Evolutionary conservation across 768 basidiomycete genomes (phyloP).

Genomic region (Tulasnella sp.): DNA sequence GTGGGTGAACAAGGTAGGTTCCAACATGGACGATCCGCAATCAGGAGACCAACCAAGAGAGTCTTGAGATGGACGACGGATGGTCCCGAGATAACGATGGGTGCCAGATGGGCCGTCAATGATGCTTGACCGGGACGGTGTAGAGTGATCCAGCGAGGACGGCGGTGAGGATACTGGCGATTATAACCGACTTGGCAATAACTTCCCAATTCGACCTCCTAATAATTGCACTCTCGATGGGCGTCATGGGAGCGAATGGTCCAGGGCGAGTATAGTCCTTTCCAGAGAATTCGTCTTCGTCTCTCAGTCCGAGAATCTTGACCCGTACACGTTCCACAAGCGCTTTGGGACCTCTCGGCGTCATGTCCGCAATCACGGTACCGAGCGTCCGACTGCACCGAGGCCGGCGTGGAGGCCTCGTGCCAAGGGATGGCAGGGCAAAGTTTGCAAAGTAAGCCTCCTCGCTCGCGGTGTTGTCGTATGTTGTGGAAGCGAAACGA

Average conservation of each 20-base stretch:
- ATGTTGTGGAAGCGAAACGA: background rate
- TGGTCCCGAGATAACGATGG: no score
- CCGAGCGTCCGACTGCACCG: background rate
- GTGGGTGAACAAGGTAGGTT: no score
- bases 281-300: background rate
- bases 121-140: background rate
- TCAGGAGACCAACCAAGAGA: no score
- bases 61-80: no score
- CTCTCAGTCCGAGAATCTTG: background rate
- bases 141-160: background rate
- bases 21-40: no score
- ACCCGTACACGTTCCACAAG: no score
- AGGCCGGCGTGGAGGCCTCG: background rate
- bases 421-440: background rate
- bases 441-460: background rate
- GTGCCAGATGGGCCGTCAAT: no score
- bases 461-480: background rate
- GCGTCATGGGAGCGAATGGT: conserved; percentile 3
- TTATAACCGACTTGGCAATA: background rate
- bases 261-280: background rate
- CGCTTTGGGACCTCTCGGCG: background rate
- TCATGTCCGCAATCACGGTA: background rate
- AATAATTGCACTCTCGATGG: conserved; percentile 13
- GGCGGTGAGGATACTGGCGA: background rate
- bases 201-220: conserved; percentile 9